A percentile compares a stretch with the other conserved stretches of the same genome.
phyloP scores from a whole-genome alignment of 2,329 filamentous ascomycete species.

The Neophaeococcomyces aloes region DNA sequence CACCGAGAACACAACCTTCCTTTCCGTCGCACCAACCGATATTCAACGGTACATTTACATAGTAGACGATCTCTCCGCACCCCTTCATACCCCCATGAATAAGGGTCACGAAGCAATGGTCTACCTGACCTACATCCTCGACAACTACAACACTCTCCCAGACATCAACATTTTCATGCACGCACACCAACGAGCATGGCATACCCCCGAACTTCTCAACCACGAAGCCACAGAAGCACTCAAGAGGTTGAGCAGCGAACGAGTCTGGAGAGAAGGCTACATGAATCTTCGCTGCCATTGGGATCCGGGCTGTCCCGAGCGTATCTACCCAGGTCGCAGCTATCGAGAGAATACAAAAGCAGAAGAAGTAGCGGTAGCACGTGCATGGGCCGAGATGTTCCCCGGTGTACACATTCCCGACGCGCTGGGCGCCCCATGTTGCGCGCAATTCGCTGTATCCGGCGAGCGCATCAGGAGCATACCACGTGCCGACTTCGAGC shows the following conservation, averaged over 20 bases:
- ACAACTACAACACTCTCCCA: constrained; percentile 48
- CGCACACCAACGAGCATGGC: constrained; percentile 47
- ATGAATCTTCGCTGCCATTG: constrained; percentile 51
- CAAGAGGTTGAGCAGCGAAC: constrained; percentile 40
- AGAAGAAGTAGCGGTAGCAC: constrained; percentile 37
- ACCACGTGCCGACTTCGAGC: constrained; percentile 44
- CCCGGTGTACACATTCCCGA: constrained; percentile 34
- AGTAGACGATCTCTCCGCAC: constrained; percentile 41
- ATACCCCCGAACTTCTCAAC: constrained; percentile 46
- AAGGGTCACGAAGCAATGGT: constrained; percentile 54
- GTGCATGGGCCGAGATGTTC: constrained; percentile 40
- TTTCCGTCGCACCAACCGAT: constrained; percentile 35
- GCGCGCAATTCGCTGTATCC: constrained; percentile 53
- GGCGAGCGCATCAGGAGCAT: constrained; percentile 46
- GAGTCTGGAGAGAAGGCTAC: constrained; percentile 45
- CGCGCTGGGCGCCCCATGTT: constrained; percentile 52
- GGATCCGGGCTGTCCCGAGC: constrained; percentile 49
- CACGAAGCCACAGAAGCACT: constrained; percentile 43
- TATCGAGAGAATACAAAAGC: constrained; percentile 33
- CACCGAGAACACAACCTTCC: constrained; percentile 34
- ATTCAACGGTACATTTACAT: constrained; percentile 40
- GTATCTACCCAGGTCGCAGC: constrained; percentile 41
- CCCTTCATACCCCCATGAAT: constrained; percentile 45
- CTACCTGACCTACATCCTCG: constrained; percentile 53
- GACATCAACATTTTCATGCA: constrained; percentile 53